Base-by-base conservation (phyloP, 2,329 filamentous ascomycete genomes). In the Aspergillus jensenii region DNA sequence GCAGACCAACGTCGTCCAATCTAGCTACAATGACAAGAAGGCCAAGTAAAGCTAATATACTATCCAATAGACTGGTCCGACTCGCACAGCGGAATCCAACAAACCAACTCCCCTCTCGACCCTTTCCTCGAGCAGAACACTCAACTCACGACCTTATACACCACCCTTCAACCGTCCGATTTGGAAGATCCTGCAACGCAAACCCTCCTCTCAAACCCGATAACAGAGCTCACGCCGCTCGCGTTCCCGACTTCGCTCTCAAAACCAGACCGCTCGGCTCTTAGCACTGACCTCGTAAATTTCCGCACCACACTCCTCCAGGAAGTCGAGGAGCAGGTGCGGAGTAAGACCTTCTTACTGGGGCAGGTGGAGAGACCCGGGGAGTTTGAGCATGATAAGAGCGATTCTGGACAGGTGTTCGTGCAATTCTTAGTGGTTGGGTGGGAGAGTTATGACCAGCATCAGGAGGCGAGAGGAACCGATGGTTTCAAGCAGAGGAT, bases 371-470 rank as follows among this genome's bases (percentile, higher is more conserved):
- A 75, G 35, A 62, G 75, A 19, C 75, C 75, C 0, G 68, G 68
- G 21, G 64, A 52, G 56, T 57, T 74, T 40, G 40, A 64, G 27
- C 71, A 64, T 69, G 66, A 40, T 66, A 73, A 56, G 70, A 79
- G 77, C 64, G 68, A 60, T 39, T 76, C 71, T 15, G 75, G 74
- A 3, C 68, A 76, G 62, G 80, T 76, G 11, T 74, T 75, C 55
- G 67, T 77, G 55, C 76, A 77, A 63, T 63, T 79, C 4, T 58
- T 76, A n/a, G 72, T 74, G 17, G 70, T 83, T 54, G 83, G 82
- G 5, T 86, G 83, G 83, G 70, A 78, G 51, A 80, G 73, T 63
- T 72, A 81, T 19, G 78, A 82, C 37, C 73, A 71, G 48, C 83
- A 85, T 67, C 71, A 77, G 74, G 68, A 68, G 49, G 81, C 76